Percentiles rank a stretch among this genome's conserved stretches.
Conservation (phyloP, 139 green algal species). For the Micractinium sp. region DNA sequence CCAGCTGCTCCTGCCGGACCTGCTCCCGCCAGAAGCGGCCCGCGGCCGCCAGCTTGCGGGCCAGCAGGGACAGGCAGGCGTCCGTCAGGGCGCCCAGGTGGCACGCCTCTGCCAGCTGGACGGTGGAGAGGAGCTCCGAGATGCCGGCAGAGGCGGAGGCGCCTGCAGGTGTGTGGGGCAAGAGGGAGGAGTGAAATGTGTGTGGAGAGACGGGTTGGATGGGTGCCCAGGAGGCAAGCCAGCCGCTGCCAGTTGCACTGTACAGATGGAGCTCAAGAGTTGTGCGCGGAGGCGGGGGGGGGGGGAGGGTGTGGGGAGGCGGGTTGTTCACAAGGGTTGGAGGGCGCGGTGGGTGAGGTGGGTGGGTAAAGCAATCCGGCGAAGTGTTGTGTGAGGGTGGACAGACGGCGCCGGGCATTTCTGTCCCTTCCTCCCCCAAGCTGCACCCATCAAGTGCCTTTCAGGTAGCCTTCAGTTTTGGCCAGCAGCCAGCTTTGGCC, state of each 20-base stretch:
- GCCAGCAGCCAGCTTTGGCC: constrained; percentile 7
- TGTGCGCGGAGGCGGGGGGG: no score
- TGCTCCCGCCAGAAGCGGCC: constrained; percentile 22
- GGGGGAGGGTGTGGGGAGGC: no score
- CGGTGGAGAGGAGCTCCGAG: neutral
- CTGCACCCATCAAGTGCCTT: no score
- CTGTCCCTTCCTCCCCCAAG: no score
- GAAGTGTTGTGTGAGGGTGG: no score
- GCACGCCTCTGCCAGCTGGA: constrained; percentile 27
- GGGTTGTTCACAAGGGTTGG: no score
- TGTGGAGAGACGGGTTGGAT: no score
- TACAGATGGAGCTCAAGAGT: neutral
- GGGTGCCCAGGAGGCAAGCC: neutral
- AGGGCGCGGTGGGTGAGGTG: no score
- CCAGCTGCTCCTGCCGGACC: neutral
- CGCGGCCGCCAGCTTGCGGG: neutral
- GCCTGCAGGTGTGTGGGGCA: no score
- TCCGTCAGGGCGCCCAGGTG: constrained; percentile 4
- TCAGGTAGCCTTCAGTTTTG: constrained; percentile 16
- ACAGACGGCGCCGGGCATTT: no score
- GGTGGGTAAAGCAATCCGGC: no score
- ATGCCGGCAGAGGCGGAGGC: neutral
- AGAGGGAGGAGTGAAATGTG: no score
- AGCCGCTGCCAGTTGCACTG: neutral
- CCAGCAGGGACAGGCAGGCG: constrained; percentile 23